These are phyloP conservation scores for Lepidium aucheri DNA, from an alignment of 345 rosid species.

Conservation along the genomic window DNA sequence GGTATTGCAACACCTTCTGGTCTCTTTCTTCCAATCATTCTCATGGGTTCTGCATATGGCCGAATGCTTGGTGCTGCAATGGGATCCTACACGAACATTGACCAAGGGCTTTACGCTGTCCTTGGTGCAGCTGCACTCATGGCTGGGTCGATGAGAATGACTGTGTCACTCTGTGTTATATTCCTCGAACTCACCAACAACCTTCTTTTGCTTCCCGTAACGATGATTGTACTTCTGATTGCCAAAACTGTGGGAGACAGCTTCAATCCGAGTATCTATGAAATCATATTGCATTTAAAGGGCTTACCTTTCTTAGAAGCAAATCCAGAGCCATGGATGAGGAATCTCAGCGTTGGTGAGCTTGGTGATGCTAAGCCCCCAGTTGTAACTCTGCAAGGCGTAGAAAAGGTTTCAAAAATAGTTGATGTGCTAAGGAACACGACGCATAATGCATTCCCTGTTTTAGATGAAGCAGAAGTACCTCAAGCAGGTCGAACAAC, in stretches of 20 bases:
- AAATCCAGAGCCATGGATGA: slow-evolving; percentile 94
- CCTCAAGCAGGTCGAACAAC: slow-evolving; percentile 34
- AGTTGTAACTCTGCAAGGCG: slow-evolving; percentile 54
- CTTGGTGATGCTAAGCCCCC: slow-evolving; percentile 74
- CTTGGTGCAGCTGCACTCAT: slow-evolving; percentile 98
- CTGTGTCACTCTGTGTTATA: slow-evolving; percentile 89
- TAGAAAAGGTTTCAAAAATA: slow-evolving; percentile 70
- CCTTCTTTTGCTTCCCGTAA: slow-evolving; percentile 70
- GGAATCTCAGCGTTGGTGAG: slow-evolving; percentile 76
- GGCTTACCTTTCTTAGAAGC: slow-evolving; percentile 94
- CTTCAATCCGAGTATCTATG: slow-evolving; percentile 80
- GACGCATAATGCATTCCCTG: slow-evolving; percentile 68
- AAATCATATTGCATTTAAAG: slow-evolving; percentile 71
- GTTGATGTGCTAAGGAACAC: slow-evolving; percentile 74
- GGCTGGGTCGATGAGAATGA: slow-evolving; percentile 99
- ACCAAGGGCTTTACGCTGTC: slow-evolving; percentile 78
- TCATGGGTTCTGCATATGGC: slow-evolving; percentile 85
- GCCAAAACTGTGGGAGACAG: slow-evolving; percentile 84
- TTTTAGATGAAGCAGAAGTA: slow-evolving; percentile 42
- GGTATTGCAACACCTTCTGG: slow-evolving; percentile 97
- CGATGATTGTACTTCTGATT: slow-evolving; percentile 83
- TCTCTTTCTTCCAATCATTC: slow-evolving; percentile 89
- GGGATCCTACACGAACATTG: slow-evolving; percentile 77
- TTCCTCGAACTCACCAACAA: slow-evolving; percentile 95
- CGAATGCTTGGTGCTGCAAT: slow-evolving; percentile 65